A percentile compares a stretch with the other conserved stretches of the same genome.
phyloP scores from a whole-genome alignment of 495 filamentous ascomycete species.

The Penicillium goetzii region DNA sequence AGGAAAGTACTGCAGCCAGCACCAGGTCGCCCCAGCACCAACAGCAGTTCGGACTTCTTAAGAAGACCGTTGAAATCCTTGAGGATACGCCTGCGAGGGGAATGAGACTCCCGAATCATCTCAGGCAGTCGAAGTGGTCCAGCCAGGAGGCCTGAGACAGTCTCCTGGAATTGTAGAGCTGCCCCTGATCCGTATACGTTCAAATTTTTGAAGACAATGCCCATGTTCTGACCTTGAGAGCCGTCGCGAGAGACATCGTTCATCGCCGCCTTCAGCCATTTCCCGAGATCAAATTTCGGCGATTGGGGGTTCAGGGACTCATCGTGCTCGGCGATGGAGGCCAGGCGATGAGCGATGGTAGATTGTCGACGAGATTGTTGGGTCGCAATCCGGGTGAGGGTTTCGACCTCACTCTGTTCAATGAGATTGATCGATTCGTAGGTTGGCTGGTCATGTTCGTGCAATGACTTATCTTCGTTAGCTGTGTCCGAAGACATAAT shows the following conservation, averaged over 20 bases:
- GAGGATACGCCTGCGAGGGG: slow-evolving; percentile 39
- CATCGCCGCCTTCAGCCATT: slow-evolving; percentile 37
- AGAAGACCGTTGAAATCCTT: slow-evolving; percentile 43
- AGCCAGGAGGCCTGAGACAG: slow-evolving; percentile 48
- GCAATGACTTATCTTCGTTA: slow-evolving; percentile 4
- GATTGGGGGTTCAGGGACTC: slow-evolving; percentile 34
- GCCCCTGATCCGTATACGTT: slow-evolving; percentile 55
- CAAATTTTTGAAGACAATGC: slow-evolving; percentile 53
- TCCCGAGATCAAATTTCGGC: slow-evolving; percentile 31
- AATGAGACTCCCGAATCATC: slow-evolving; percentile 17
- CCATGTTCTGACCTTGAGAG: slow-evolving; percentile 28
- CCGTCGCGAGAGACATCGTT: slow-evolving; percentile 32
- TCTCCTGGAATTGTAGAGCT: slow-evolving; percentile 55
- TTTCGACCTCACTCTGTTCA: slow-evolving; percentile 29
- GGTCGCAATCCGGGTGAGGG: slow-evolving; percentile 31
- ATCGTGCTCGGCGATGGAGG: slow-evolving; percentile 26
- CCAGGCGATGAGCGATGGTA: slow-evolving; percentile 13
- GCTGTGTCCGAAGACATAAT: slow-evolving; percentile 13
- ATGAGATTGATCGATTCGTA: slow-evolving; percentile 23
- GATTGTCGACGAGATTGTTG: slow-evolving; percentile 25
- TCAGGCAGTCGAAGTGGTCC: slow-evolving; percentile 44
- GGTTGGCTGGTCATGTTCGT: slow-evolving; percentile 2
- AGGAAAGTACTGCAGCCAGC: slow-evolving; percentile 47
- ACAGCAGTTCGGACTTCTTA: slow-evolving; percentile 40
- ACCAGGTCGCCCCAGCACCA: slow-evolving; percentile 46